phyloP scores from a whole-genome alignment of 805 yeast species.

The Wickerhamiella dianesei region DNA sequence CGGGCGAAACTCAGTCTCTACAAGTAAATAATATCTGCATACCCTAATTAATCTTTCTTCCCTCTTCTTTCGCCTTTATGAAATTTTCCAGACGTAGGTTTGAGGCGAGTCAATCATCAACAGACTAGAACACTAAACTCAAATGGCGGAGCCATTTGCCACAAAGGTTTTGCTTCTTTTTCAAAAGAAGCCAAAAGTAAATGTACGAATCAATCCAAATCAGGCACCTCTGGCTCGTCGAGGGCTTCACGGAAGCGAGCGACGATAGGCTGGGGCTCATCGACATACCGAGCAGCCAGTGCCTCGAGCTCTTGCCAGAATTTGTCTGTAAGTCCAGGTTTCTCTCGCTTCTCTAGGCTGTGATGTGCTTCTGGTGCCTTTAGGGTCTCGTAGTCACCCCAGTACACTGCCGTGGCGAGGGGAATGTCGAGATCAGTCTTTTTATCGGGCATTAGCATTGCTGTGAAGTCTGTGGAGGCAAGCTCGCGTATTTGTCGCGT shows the following conservation, averaged over 20 bases:
- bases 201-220: no score
- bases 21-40: constrained; percentile 5
- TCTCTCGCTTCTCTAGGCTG: not conserved
- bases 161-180: no score
- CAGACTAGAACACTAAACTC: no score
- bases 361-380: not conserved
- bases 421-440: constrained; percentile 7
- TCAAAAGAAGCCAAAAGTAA: no score
- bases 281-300: constrained; percentile 12
- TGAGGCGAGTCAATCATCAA: no score
- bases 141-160: no score
- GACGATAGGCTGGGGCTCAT: constrained; percentile 8
- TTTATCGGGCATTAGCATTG: constrained; percentile 11
- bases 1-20: constrained; percentile 17
- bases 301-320: constrained; percentile 16
- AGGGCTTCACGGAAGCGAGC: constrained; percentile 1
- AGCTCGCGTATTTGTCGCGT: constrained; percentile 16
- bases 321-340: constrained; percentile 13
- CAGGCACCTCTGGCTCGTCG: not conserved
- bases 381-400: constrained; percentile 8
- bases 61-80: not conserved
- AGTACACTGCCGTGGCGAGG: constrained; percentile 14
- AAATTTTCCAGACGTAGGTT: no score
- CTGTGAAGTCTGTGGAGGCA: constrained; percentile 13
- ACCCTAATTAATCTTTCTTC: not conserved